Evolutionary conservation across 768 basidiomycete species (phyloP).

Genomic region (Naganishia antarctica): DNA sequence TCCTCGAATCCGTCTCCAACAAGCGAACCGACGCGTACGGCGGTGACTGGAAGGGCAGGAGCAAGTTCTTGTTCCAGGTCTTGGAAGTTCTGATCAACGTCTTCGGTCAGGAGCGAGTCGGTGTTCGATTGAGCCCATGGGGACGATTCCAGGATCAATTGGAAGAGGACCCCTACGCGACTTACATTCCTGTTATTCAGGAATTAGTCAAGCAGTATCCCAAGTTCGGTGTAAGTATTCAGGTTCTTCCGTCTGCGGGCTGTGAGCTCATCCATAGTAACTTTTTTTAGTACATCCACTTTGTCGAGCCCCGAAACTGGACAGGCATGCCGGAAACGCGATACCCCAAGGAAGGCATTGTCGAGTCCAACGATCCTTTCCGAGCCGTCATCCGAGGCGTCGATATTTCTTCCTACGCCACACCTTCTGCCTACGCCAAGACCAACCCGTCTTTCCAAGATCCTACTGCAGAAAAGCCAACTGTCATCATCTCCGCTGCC

Average conservation of each 20-base stretch:
- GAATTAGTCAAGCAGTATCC: constrained; percentile 23
- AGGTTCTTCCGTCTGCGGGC: background rate
- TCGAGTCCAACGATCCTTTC: constrained; percentile 31
- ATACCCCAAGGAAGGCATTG: constrained; percentile 22
- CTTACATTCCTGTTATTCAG: constrained; percentile 20
- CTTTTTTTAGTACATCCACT: constrained; percentile 23
- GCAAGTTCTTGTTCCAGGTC: constrained; percentile 59
- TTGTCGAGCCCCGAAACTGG: constrained; percentile 29
- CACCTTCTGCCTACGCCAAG: constrained; percentile 27
- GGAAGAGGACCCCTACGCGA: constrained; percentile 27
- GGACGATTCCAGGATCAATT: constrained; percentile 53
- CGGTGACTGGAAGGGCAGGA: constrained; percentile 61
- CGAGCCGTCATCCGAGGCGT: constrained; percentile 34
- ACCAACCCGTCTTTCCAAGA: constrained; percentile 30
- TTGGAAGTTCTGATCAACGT: constrained; percentile 55
- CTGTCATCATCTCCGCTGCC: constrained; percentile 26
- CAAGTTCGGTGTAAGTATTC: constrained; percentile 25
- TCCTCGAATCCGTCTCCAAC: constrained; percentile 60
- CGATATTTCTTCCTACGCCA: constrained; percentile 16
- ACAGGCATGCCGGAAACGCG: constrained; percentile 20
- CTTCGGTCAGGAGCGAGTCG: constrained; percentile 57
- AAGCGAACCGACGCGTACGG: constrained; percentile 64
- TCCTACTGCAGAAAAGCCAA: constrained; percentile 27
- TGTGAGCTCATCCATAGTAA: background rate
- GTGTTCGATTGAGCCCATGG: constrained; percentile 61